phyloP scores from a whole-genome alignment of 441 rosid species.

The Dalechampia spathulata region DNA sequence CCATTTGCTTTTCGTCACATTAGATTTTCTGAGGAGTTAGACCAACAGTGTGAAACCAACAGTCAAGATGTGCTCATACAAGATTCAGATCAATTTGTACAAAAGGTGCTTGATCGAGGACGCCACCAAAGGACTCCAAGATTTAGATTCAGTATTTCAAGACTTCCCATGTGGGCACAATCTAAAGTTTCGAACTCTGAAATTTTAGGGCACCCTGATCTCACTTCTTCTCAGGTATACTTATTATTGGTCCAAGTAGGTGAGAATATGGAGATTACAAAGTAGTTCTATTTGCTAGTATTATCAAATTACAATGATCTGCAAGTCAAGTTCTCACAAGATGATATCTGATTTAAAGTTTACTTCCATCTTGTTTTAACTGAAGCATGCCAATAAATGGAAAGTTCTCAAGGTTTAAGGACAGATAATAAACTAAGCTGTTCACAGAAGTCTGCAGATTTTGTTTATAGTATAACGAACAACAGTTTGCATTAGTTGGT shows the following conservation, averaged over 20 bases:
- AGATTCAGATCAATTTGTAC: slow-evolving; percentile 17
- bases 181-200: slow-evolving; percentile 39
- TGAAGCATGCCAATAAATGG: not conserved
- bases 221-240: slow-evolving; percentile 48
- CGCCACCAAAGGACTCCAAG: slow-evolving; percentile 45
- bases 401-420: not conserved
- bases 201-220: slow-evolving; percentile 27
- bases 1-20: too few relatives aligned
- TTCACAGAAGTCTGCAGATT: not conserved
- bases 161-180: slow-evolving; percentile 93
- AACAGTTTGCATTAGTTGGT: not conserved
- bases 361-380: not conserved
- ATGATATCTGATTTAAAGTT: not conserved
- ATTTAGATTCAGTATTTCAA: slow-evolving; percentile 69
- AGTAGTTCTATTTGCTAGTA: not conserved
- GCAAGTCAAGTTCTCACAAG: not conserved
- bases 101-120: slow-evolving; percentile 21
- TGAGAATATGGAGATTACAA: not conserved
- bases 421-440: too few relatives aligned
- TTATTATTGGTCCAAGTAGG: not conserved
- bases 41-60: slow-evolving; percentile 3
- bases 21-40: too few relatives aligned
- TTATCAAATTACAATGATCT: not conserved
- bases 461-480: not conserved
- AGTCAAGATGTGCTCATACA: slow-evolving; percentile 20